Base-by-base conservation (phyloP, 2,329 filamentous ascomycete species). In the Monosporascus sp. region DNA sequence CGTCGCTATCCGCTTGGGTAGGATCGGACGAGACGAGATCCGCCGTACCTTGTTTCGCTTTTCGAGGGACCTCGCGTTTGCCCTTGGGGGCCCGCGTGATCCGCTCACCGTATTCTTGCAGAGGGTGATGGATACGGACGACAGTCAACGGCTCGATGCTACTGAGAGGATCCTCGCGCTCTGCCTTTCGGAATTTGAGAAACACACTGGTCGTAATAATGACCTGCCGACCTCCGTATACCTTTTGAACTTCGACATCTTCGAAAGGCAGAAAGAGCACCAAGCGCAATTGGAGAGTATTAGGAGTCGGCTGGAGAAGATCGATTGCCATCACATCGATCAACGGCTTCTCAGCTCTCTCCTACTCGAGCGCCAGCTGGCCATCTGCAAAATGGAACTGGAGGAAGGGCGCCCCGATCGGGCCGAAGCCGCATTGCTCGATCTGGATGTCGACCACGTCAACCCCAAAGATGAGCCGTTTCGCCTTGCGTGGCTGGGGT, bases 401-500 rank as follows among this genome's bases (percentile, higher is more conserved):
- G 58, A 61, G 46, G 54, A 60, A 14, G 50, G 52, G 14, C 54
- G 51, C 22, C 51, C 58, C 5, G 61, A 64, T 35, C 55, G 57
- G 48, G 64, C 64, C 22, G 61, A 66, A 40, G 55, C 63, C 3
- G 61, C 55, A 28, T 51, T 66, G 17, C 56, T 57, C 46, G 45
- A 53, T 37, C 38, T 66, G 35, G 58, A 59, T 40, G 18, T 51
- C 49, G 44, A 50, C 9, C 52, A 46, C 15, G 59, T 65, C 26
- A 53, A 59, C 15, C 59, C 60, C 7, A 60, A 58, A 54, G 64
- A 66, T 48, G 51, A 65, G 40, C 63, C 64, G 0, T 65, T 66
- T 40, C 62, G 62, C 9, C 60, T 51, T 6, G 53, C 64, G 31
- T 66, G 64, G 64, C 58, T 66, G 24, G 64, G 63, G 1, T 66